These are phyloP conservation scores for Phialophora verrucosa DNA, from an alignment of 2,329 filamentous ascomycete genomes.

Conservation along the genomic window DNA sequence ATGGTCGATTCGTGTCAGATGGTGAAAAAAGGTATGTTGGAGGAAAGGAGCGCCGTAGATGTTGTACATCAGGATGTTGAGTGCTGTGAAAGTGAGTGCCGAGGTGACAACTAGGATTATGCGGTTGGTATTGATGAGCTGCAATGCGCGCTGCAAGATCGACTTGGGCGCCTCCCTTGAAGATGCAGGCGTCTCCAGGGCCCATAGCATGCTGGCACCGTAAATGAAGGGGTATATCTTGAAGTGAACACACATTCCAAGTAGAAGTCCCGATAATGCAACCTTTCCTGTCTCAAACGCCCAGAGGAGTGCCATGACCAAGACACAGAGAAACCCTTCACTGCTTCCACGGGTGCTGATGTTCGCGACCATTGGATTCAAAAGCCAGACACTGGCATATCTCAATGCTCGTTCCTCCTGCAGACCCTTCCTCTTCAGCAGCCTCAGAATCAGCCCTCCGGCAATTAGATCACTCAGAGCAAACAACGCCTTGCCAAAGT, in stretches of 20 bases:
- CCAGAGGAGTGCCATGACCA: slow-evolving; percentile 84
- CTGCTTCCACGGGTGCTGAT: slow-evolving; percentile 95
- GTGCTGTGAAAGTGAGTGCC: slow-evolving; percentile 70
- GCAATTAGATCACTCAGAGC: slow-evolving; percentile 81
- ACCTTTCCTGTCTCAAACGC: slow-evolving; percentile 71
- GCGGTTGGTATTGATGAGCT: slow-evolving; percentile 49
- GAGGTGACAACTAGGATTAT: slow-evolving; percentile 61
- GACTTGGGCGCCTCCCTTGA: slow-evolving; percentile 19
- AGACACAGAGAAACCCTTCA: slow-evolving; percentile 83
- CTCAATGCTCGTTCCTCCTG: slow-evolving; percentile 64
- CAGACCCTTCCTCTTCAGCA: slow-evolving; percentile 59
- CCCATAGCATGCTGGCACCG: slow-evolving; percentile 63
- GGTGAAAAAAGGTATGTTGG: slow-evolving; percentile 89
- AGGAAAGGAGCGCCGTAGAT: slow-evolving; percentile 82
- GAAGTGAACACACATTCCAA: slow-evolving; percentile 90
- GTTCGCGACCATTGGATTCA: slow-evolving; percentile 97
- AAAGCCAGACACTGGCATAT: slow-evolving; percentile 86
- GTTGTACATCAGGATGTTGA: slow-evolving; percentile 81
- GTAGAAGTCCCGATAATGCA: slow-evolving; percentile 70
- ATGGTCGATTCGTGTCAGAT: slow-evolving; percentile 90
- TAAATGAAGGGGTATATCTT: slow-evolving; percentile 99
- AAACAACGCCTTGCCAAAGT: slow-evolving; percentile 87
- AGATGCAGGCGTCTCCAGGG: slow-evolving; percentile 40
- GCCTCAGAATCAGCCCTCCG: slow-evolving; percentile 73
- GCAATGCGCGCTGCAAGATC: slow-evolving; percentile 35